These are phyloP conservation scores for Sarocladiaceae sp. DNA, from an alignment of 2,329 filamentous ascomycete species.

Conservation along the genomic window DNA sequence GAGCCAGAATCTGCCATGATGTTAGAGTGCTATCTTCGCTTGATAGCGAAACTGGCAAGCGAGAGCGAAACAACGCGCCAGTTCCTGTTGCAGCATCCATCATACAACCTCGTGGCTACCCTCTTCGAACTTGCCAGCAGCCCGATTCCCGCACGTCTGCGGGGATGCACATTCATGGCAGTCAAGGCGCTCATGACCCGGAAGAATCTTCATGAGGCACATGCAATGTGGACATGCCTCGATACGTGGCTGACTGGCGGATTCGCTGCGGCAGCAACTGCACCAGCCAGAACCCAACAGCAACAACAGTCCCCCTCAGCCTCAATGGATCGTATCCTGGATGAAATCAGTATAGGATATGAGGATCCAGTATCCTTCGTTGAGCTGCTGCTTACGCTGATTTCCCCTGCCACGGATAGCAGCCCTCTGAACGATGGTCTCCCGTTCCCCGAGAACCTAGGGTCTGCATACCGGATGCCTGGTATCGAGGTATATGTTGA, in stretches of 20 bases:
- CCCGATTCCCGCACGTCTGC: slow-evolving; percentile 66
- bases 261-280: slow-evolving; percentile 34
- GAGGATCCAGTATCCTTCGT: slow-evolving; percentile 84
- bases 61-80: slow-evolving; percentile 66
- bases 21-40: slow-evolving; percentile 86
- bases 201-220: slow-evolving; percentile 61
- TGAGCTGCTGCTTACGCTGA: slow-evolving; percentile 64
- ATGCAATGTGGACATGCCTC: slow-evolving; percentile 71
- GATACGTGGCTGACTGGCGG: slow-evolving; percentile 72
- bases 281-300: slow-evolving; percentile 25
- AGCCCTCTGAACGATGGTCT: slow-evolving; percentile 64
- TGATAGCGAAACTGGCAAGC: slow-evolving; percentile 74
- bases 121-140: slow-evolving; percentile 76
- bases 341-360: slow-evolving; percentile 69
- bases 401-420: slow-evolving; percentile 58
- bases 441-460: slow-evolving; percentile 81
- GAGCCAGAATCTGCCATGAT: slow-evolving; percentile 95
- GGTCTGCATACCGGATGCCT: slow-evolving; percentile 64
- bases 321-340: slow-evolving; percentile 60
- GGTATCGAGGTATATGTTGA: slow-evolving; percentile 93
- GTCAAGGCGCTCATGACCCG: slow-evolving; percentile 69
- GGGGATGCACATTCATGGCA: slow-evolving; percentile 77
- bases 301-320: slow-evolving; percentile 24
- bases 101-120: slow-evolving; percentile 63
- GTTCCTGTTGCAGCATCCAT: slow-evolving; percentile 63